Conservation (phyloP, 768 basidiomycete genomes). For the Russula virescens region DNA sequence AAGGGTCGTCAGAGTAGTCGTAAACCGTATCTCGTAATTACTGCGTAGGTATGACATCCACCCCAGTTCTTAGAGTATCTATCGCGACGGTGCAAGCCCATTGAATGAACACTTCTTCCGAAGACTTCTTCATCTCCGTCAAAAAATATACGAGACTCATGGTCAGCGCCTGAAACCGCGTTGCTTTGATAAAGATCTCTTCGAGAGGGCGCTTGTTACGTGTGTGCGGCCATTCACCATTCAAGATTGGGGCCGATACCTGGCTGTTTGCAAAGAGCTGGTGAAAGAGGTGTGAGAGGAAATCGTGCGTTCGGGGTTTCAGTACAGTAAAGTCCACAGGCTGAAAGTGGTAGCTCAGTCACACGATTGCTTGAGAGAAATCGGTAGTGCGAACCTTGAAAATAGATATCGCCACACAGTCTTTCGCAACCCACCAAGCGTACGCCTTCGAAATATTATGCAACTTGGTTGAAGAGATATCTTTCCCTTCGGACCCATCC, state of each 20-base stretch:
- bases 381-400: constrained; percentile 59
- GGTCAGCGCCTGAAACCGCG: constrained; percentile 56
- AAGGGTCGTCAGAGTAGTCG: constrained; percentile 19
- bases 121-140: constrained; percentile 33
- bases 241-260: constrained; percentile 57
- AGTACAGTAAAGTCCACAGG: constrained; percentile 82
- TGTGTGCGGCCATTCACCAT: constrained; percentile 36
- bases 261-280: constrained; percentile 74
- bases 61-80: constrained; percentile 60
- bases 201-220: constrained; percentile 61
- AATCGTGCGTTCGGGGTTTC: constrained; percentile 54
- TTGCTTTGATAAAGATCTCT: constrained; percentile 72
- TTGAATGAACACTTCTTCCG: constrained; percentile 40
- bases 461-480: constrained; percentile 52
- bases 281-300: constrained; percentile 65
- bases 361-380: not conserved
- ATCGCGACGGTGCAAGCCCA: constrained; percentile 67
- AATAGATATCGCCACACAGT: constrained; percentile 63
- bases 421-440: constrained; percentile 92
- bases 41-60: constrained; percentile 46
- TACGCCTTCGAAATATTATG: constrained; percentile 78
- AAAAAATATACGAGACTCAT: constrained; percentile 77
- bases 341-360: constrained; percentile 35
- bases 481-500: constrained; percentile 41
- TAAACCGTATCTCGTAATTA: constrained; percentile 7